Conservation (phyloP, 2,329 filamentous ascomycete species). For the Xylariales sp. region DNA sequence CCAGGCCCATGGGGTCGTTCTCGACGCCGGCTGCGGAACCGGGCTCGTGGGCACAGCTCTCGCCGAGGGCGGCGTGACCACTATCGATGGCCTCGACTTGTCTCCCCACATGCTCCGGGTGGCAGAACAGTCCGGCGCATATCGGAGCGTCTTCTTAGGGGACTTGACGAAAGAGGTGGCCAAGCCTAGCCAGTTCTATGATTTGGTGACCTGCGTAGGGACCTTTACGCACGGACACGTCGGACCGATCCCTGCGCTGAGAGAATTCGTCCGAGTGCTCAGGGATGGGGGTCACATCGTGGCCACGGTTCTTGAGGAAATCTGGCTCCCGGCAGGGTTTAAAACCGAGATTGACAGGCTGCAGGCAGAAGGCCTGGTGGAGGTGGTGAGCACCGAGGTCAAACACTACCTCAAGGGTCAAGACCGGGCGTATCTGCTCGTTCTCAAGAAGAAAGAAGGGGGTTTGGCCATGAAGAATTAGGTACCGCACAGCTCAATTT, state of each 20-base stretch:
- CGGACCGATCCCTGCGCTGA: slow-evolving; percentile 58
- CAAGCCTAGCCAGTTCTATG: slow-evolving; percentile 56
- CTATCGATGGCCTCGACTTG: slow-evolving; percentile 65
- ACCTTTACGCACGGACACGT: slow-evolving; percentile 68
- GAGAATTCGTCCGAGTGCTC: slow-evolving; percentile 62
- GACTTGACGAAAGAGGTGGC: slow-evolving; percentile 61
- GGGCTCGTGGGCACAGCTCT: slow-evolving; percentile 64
- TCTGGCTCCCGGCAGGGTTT: slow-evolving; percentile 63
- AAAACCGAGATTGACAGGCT: slow-evolving; percentile 56
- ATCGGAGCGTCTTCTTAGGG: slow-evolving; percentile 56
- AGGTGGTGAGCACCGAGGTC: slow-evolving; percentile 19
- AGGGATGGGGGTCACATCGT: slow-evolving; percentile 61
- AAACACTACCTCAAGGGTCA: slow-evolving; percentile 25
- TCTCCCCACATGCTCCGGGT: slow-evolving; percentile 64
- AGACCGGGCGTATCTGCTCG: slow-evolving; percentile 23
- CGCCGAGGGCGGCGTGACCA: slow-evolving; percentile 54
- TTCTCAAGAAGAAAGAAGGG: slow-evolving; percentile 5
- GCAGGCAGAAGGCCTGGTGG: slow-evolving; percentile 41
- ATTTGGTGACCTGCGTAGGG: slow-evolving; percentile 64
- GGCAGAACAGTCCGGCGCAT: slow-evolving; percentile 61
- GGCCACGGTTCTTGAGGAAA: slow-evolving; percentile 62
- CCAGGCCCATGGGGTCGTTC: slow-evolving; percentile 47
- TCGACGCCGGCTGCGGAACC: slow-evolving; percentile 68
- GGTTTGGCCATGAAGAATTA: background rate
- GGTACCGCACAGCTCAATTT: too few relatives aligned